Evolutionary conservation across 495 filamentous ascomycete genomes (phyloP).

Genomic region (Aspergillus mulundensis): DNA sequence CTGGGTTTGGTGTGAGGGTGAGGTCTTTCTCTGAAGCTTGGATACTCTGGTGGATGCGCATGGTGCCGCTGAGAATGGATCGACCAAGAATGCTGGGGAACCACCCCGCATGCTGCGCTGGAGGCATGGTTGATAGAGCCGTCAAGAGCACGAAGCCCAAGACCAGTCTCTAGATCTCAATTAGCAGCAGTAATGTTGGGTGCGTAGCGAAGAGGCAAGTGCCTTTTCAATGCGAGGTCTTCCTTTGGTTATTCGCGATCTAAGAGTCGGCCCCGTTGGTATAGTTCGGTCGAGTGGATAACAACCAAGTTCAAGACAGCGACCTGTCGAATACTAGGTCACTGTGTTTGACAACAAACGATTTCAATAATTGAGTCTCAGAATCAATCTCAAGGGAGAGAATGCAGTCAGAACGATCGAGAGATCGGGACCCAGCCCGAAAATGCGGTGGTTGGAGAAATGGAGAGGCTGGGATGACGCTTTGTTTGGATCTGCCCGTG

Average conservation of each 20-base stretch:
- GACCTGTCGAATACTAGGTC: neutral
- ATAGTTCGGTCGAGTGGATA: neutral
- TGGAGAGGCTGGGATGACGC: conserved; percentile 35
- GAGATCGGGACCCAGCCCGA: conserved; percentile 10
- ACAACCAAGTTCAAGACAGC: neutral
- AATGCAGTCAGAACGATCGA: conserved; percentile 4
- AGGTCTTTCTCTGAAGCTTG: neutral
- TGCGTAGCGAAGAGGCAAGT: too few relatives aligned
- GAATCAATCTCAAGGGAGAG: neutral
- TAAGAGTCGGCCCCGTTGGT: neutral
- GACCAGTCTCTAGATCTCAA: conserved; percentile 28
- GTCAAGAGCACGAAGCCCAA: conserved; percentile 41
- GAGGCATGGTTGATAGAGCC: conserved; percentile 31
- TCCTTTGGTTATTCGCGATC: neutral
- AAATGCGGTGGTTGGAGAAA: conserved; percentile 43
- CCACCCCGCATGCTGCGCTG: conserved; percentile 24
- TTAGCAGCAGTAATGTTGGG: neutral
- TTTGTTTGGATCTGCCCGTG: conserved; percentile 26
- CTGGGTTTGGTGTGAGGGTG: neutral
- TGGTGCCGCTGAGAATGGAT: conserved; percentile 14
- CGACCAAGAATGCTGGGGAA: conserved; percentile 26
- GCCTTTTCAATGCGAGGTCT: neutral
- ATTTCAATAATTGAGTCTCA: neutral
- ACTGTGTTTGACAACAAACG: neutral
- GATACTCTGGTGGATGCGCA: neutral